phyloP scores from a whole-genome alignment of 345 rosid genomes.

The Populus tremula region DNA sequence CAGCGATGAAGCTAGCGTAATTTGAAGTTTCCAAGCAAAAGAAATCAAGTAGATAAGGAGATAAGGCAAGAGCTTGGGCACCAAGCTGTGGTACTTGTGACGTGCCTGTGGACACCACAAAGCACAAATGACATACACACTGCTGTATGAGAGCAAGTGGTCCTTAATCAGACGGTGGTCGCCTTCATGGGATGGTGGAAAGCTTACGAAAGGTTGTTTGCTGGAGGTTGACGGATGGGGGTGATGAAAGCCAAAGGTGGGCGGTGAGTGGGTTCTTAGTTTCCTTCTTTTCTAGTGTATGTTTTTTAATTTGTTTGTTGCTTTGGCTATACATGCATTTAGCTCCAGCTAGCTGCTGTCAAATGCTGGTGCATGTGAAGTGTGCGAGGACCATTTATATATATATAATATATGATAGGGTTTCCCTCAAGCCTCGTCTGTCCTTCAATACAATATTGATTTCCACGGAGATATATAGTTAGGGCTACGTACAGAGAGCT shows the following conservation, averaged over 20 bases:
- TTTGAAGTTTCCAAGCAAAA: constrained; percentile 4
- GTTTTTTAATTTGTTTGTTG: not conserved
- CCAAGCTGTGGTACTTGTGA: constrained; percentile 12
- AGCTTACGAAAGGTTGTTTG: constrained; percentile 34
- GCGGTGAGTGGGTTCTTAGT: constrained; percentile 31
- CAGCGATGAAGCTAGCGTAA: not conserved
- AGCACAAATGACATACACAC: not conserved
- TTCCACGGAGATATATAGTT: not conserved
- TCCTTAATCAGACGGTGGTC: constrained; percentile 29
- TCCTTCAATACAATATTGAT: not conserved
- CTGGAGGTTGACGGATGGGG: constrained; percentile 31
- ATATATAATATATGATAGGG: too few species aligned
- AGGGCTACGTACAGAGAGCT: too few species aligned
- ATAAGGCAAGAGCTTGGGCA: constrained; percentile 24
- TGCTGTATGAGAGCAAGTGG: constrained; percentile 6
- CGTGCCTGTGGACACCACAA: constrained; percentile 35
- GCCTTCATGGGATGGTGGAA: constrained; percentile 33
- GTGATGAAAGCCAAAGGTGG: constrained; percentile 25
- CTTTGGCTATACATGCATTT: not conserved
- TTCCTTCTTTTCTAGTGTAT: not conserved
- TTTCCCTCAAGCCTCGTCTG: not conserved
- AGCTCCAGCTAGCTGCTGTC: not conserved
- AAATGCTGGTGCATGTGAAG: not conserved
- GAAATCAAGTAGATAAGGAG: constrained; percentile 26
- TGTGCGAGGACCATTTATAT: too few species aligned